Conservation (phyloP, 768 basidiomycete species). For the Boletellus sp. region DNA sequence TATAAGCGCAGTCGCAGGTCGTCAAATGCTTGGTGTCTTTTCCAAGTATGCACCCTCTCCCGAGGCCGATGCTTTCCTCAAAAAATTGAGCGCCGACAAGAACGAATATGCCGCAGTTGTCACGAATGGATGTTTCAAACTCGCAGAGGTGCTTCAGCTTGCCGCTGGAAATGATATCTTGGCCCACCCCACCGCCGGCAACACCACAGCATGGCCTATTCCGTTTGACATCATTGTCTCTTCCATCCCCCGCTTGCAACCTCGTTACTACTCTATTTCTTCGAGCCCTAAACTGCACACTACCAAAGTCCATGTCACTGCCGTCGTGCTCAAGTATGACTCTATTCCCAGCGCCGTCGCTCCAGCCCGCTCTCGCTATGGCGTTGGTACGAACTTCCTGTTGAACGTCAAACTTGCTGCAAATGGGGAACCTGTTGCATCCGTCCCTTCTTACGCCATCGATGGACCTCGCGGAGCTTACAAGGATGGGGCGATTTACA, state of each 20-base stretch:
- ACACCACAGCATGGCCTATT: conserved; percentile 84
- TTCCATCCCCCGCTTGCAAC: conserved; percentile 88
- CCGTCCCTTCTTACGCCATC: conserved; percentile 73
- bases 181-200: conserved; percentile 55
- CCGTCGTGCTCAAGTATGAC: conserved; percentile 92
- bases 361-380: conserved; percentile 68
- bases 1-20: conserved; percentile 89
- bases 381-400: conserved; percentile 93
- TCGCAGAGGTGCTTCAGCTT: conserved; percentile 89
- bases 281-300: conserved; percentile 92
- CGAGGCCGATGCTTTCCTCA: conserved; percentile 69
- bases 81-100: conserved; percentile 80
- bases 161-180: conserved; percentile 77
- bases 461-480: conserved; percentile 90
- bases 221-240: conserved; percentile 98
- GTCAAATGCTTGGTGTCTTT: conserved; percentile 85
- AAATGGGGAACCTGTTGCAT: conserved; percentile 52
- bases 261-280: conserved; percentile 98
- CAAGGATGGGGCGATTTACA: conserved; percentile 64
- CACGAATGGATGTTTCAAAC: conserved; percentile 78
- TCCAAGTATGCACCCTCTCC: conserved; percentile 86
- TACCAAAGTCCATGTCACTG: conserved; percentile 89
- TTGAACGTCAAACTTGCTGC: conserved; percentile 83
- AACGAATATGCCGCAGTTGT: conserved; percentile 79
- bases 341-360: conserved; percentile 53